A percentile compares a stretch with the other conserved stretches of the same genome.
Evolutionary conservation across 2,329 filamentous ascomycete species (phyloP).

Genomic region (Dactylellina haptotyla): DNA sequence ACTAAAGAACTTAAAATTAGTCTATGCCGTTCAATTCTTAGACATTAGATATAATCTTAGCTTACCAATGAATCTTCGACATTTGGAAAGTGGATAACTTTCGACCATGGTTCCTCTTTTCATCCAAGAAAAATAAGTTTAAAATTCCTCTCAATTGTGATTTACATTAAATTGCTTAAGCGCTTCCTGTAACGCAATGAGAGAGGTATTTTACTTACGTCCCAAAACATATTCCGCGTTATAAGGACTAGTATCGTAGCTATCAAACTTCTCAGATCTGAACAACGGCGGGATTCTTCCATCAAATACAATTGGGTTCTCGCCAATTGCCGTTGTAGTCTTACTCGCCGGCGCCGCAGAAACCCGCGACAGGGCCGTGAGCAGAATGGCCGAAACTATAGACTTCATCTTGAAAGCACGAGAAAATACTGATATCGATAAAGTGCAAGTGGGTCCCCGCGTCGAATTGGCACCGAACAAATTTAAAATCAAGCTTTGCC

Average conservation of each 20-base stretch:
- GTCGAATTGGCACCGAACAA: too few species aligned
- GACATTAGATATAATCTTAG: background rate
- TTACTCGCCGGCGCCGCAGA: background rate
- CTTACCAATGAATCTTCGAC: slow-evolving; percentile 54
- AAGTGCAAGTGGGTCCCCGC: too few species aligned
- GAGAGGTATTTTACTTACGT: slow-evolving; percentile 25
- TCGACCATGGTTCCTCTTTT: slow-evolving; percentile 55
- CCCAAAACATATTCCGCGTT: slow-evolving; percentile 57
- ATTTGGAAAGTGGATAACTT: slow-evolving; percentile 53
- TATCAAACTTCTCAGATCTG: slow-evolving; percentile 53
- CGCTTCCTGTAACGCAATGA: background rate
- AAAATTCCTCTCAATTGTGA: background rate
- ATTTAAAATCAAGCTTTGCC: too few species aligned
- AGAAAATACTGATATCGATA: background rate
- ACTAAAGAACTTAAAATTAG: slow-evolving; percentile 59
- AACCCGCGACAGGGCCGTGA: slow-evolving; percentile 24
- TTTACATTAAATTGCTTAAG: too few species aligned
- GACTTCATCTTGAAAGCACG: slow-evolving; percentile 40
- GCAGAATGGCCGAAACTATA: slow-evolving; percentile 19
- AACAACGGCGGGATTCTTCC: slow-evolving; percentile 55
- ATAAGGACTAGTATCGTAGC: slow-evolving; percentile 53
- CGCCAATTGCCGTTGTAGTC: slow-evolving; percentile 38
- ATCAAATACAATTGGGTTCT: slow-evolving; percentile 55
- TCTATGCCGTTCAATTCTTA: too few species aligned
- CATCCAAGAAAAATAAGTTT: background rate